Percentiles rank a stretch among this genome's conserved stretches.
Evolutionary conservation across 2,329 filamentous ascomycete genomes (phyloP).

Genomic region (Clathrospora elynae): DNA sequence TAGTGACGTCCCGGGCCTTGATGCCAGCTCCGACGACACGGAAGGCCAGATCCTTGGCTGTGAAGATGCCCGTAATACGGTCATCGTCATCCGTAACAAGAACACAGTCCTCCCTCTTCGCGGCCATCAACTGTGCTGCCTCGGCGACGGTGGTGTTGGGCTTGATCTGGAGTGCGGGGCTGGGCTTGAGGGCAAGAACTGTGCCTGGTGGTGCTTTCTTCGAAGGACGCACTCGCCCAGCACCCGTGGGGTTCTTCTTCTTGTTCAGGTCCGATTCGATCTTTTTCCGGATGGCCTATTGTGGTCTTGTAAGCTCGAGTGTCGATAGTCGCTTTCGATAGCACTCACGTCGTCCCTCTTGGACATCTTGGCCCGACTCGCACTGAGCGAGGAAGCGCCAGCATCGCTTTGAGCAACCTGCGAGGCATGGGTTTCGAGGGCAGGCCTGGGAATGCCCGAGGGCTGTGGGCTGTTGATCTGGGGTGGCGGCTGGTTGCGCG

Average conservation of each 20-base stretch:
- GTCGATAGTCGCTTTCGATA: not conserved
- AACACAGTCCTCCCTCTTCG: constrained; percentile 97
- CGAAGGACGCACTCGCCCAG: constrained; percentile 76
- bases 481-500: constrained; percentile 60
- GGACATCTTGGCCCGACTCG: constrained; percentile 92
- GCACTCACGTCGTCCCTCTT: constrained; percentile 93
- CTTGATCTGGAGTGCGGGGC: constrained; percentile 96
- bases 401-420: constrained; percentile 61
- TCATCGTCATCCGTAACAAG: constrained; percentile 98
- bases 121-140: constrained; percentile 97
- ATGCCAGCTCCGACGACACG: constrained; percentile 89
- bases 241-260: constrained; percentile 87
- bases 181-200: constrained; percentile 92
- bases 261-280: constrained; percentile 98
- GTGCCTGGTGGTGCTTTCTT: constrained; percentile 96
- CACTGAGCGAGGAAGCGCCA: constrained; percentile 75
- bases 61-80: constrained; percentile 97
- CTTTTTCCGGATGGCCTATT: constrained; percentile 91
- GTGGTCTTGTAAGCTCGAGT: constrained; percentile 21
- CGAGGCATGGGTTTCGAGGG: constrained; percentile 62
- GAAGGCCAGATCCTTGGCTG: constrained; percentile 97
- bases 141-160: constrained; percentile 91
- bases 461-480: constrained; percentile 69
- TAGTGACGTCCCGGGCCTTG: constrained; percentile 87
- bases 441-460: constrained; percentile 74